Evolutionary conservation across 306 rosid genomes (phyloP).

Genomic region (Sesbania bispinosa): DNA sequence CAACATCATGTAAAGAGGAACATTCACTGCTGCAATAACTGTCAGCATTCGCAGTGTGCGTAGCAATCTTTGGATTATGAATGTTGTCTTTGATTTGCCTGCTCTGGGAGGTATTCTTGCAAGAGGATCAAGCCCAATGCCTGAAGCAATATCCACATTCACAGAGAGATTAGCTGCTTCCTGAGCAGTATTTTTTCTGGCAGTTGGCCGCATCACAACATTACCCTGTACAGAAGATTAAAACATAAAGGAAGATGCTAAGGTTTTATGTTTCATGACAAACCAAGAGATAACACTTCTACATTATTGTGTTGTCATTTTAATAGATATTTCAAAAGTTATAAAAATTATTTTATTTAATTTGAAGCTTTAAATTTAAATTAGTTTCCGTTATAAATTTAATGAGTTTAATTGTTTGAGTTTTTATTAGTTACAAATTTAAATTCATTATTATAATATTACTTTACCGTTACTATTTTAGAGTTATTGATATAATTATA

Average conservation of each 20-base stretch:
- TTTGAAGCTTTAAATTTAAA: too few relatives aligned
- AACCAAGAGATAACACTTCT: neutral
- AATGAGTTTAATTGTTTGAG: too few relatives aligned
- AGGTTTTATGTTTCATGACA: neutral
- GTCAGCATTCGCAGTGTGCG: constrained; percentile 50
- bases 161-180: constrained; percentile 44
- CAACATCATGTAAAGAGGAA: constrained; percentile 76
- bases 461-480: too few relatives aligned
- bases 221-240: constrained; percentile 57
- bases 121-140: constrained; percentile 38
- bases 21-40: constrained; percentile 68
- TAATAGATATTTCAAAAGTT: neutral
- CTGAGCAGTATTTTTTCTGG: constrained; percentile 47
- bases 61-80: constrained; percentile 57
- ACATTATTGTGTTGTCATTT: neutral
- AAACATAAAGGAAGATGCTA: neutral
- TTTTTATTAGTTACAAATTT: too few relatives aligned
- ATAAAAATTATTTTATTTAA: too few relatives aligned
- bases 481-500: too few relatives aligned
- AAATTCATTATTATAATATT: too few relatives aligned
- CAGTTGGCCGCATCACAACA: constrained; percentile 65
- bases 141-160: constrained; percentile 44
- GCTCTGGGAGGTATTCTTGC: constrained; percentile 42
- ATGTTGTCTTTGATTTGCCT: constrained; percentile 50
- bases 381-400: too few relatives aligned